Percentiles rank a stretch among this genome's conserved stretches.
These are phyloP conservation scores for Rhizoclosmatium sp. DNA, from an alignment of 192 early-diverging fungal species.

Conservation along the genomic window DNA sequence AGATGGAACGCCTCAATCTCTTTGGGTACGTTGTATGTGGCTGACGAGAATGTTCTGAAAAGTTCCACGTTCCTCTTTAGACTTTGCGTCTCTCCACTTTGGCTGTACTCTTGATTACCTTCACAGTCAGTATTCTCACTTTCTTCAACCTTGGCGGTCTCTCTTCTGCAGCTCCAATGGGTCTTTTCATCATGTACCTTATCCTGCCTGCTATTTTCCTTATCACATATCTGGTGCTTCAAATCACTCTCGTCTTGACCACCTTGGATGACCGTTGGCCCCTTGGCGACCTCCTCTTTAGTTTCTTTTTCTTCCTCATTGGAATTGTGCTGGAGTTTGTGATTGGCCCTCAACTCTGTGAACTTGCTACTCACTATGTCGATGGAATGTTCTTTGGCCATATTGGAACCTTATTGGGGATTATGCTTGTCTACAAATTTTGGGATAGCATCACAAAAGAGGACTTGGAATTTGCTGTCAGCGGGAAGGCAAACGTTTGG, in stretches of 20 bases:
- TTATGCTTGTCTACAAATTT: slow-evolving; percentile 99
- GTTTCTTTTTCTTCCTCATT: slow-evolving; percentile 83
- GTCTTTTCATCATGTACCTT: slow-evolving; percentile 87
- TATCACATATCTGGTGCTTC: slow-evolving; percentile 85
- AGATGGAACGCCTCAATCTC: slow-evolving; percentile 91
- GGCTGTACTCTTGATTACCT: slow-evolving; percentile 79
- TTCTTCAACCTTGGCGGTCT: slow-evolving; percentile 75
- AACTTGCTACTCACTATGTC: slow-evolving; percentile 91
- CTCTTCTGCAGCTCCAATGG: slow-evolving; percentile 66
- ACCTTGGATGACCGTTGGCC: slow-evolving; percentile 98
- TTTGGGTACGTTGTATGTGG: slow-evolving; percentile 77
- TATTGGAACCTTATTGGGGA: slow-evolving; percentile 86
- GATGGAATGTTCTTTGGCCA: slow-evolving; percentile 98
- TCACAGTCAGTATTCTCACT: slow-evolving; percentile 84
- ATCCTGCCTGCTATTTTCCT: slow-evolving; percentile 84
- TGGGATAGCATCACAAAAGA: slow-evolving; percentile 99
- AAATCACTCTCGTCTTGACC: slow-evolving; percentile 93
- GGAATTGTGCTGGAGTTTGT: slow-evolving; percentile 86
- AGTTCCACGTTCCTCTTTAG: slow-evolving; percentile 43
- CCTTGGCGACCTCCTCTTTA: slow-evolving; percentile 90
- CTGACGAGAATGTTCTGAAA: neutral
- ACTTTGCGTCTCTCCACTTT: slow-evolving; percentile 85
- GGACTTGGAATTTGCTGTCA: slow-evolving; percentile 93
- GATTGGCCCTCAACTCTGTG: slow-evolving; percentile 83
- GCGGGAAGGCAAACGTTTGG: slow-evolving; percentile 84